Evolutionary conservation across 2,329 filamentous ascomycete genomes (phyloP).

Genomic region (Botrytis aclada): DNA sequence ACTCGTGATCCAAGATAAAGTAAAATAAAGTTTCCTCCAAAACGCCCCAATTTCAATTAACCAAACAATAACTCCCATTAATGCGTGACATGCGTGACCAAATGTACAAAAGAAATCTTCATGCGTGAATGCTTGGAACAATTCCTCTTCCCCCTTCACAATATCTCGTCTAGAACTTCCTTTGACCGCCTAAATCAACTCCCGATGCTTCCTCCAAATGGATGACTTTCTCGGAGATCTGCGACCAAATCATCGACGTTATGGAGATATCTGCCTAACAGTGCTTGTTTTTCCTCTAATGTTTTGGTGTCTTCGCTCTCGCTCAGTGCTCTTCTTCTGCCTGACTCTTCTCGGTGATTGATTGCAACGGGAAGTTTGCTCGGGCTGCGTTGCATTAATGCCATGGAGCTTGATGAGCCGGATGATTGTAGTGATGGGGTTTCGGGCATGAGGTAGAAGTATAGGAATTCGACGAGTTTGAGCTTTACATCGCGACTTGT

Average conservation of each 20-base stretch:
- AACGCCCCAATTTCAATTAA: not conserved
- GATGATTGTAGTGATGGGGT: constrained; percentile 56
- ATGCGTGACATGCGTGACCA: constrained; percentile 4
- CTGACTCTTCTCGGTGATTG: constrained; percentile 39
- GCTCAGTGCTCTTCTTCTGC: constrained; percentile 36
- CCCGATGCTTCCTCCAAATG: constrained; percentile 62
- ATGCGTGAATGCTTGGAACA: not conserved
- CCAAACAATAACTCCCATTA: constrained; percentile 9
- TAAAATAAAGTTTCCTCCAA: not conserved
- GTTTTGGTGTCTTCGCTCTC: constrained; percentile 47
- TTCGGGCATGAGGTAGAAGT: constrained; percentile 98
- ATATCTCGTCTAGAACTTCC: not conserved
- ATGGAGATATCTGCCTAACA: constrained; percentile 61
- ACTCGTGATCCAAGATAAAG: not conserved
- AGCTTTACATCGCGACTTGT: constrained; percentile 88
- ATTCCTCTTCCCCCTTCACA: not conserved
- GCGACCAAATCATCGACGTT: constrained; percentile 61
- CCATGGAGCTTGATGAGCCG: constrained; percentile 45
- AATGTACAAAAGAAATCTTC: not conserved
- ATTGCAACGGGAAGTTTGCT: constrained; percentile 64
- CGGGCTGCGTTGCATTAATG: constrained; percentile 62
- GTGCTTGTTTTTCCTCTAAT: constrained; percentile 64
- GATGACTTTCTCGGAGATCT: constrained; percentile 75
- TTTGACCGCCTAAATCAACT: constrained; percentile 30
- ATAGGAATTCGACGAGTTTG: constrained; percentile 94